Percentiles rank a stretch among this genome's conserved stretches.
These are phyloP conservation scores for Penicillium decumbens DNA, from an alignment of 2,329 filamentous ascomycete species.

Conservation along the genomic window DNA sequence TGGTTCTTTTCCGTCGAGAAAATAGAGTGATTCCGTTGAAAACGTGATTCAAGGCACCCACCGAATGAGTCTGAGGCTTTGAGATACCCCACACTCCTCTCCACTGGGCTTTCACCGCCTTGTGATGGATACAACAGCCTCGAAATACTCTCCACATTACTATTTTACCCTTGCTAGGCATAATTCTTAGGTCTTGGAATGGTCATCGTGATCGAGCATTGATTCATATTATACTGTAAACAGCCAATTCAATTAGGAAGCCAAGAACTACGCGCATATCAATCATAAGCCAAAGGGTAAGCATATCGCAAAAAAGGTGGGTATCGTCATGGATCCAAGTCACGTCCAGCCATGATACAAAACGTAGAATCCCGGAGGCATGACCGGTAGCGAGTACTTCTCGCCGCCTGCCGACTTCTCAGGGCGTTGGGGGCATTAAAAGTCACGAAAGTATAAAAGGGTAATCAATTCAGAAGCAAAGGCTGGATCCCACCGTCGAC, in stretches of 20 bases:
- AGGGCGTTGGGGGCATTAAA: conserved; percentile 3
- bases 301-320: conserved; percentile 25
- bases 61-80: neutral
- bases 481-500: neutral
- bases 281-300: neutral
- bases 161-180: too few relatives aligned
- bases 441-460: conserved; percentile 11
- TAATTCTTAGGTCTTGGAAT: too few relatives aligned
- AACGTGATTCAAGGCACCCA: neutral
- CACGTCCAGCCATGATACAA: conserved; percentile 4
- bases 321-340: conserved; percentile 28
- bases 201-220: neutral
- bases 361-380: conserved; percentile 2
- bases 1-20: neutral
- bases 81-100: neutral
- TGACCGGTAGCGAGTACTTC: neutral
- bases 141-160: neutral
- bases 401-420: neutral
- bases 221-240: neutral
- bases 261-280: neutral
- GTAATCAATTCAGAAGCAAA: conserved; percentile 18
- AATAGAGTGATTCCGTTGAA: neutral
- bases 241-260: neutral
- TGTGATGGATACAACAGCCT: neutral
- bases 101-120: neutral